phyloP scores from a whole-genome alignment of 2,329 filamentous ascomycete species.

The Apiospora pterosperma region DNA sequence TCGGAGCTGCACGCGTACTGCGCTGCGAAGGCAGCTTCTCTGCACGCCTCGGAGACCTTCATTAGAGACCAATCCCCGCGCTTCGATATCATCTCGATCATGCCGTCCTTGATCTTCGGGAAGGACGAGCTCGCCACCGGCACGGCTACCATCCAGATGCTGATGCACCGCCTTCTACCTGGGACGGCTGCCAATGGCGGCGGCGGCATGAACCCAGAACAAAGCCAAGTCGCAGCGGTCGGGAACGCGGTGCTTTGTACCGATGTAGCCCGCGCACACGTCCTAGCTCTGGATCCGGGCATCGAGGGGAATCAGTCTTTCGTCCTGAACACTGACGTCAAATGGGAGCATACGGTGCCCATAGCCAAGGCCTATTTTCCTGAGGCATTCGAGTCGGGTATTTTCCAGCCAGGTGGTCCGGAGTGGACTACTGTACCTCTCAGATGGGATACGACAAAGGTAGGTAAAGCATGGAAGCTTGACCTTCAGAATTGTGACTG shows the following conservation, averaged over 20 bases:
- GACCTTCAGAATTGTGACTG: background rate
- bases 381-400: background rate
- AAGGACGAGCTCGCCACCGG: constrained; percentile 8
- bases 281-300: background rate
- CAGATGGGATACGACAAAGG: constrained; percentile 4
- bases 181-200: background rate
- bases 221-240: background rate
- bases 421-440: background rate
- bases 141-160: background rate
- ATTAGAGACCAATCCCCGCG: background rate
- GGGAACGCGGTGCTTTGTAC: constrained; percentile 9
- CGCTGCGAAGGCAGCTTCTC: constrained; percentile 8
- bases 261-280: constrained; percentile 9
- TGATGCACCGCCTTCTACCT: constrained; percentile 6
- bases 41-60: constrained; percentile 6
- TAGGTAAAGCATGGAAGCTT: background rate
- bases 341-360: constrained; percentile 4
- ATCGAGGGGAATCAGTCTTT: constrained; percentile 9
- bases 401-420: background rate
- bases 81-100: constrained; percentile 11
- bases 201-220: background rate
- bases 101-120: constrained; percentile 9
- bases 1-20: constrained; percentile 14
- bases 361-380: constrained; percentile 1
- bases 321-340: background rate